These are phyloP conservation scores for Trichoderma citrinoviride DNA, from an alignment of 2,329 filamentous ascomycete species.

Conservation along the genomic window DNA sequence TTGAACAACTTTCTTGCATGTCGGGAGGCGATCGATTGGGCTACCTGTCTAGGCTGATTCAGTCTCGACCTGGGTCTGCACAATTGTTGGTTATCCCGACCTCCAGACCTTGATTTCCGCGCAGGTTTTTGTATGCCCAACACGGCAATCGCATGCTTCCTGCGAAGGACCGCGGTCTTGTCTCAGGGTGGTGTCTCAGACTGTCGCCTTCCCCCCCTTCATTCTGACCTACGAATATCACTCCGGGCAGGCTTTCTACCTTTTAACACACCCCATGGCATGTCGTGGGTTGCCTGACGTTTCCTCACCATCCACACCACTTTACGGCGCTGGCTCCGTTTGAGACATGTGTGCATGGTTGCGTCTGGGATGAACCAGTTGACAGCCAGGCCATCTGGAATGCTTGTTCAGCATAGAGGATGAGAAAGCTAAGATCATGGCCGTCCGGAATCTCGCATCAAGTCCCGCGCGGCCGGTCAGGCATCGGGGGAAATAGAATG, in stretches of 20 bases:
- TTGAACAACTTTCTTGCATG: not conserved
- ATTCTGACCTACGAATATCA: not conserved
- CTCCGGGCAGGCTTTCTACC: not conserved
- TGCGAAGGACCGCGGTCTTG: not conserved
- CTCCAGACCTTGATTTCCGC: not conserved
- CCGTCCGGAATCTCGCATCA: not conserved
- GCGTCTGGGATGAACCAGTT: not conserved
- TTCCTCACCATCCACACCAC: not conserved
- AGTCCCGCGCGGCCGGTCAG: not conserved
- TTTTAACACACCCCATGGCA: constrained; percentile 8
- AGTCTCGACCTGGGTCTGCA: not conserved
- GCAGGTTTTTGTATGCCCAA: not conserved
- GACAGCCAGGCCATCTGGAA: not conserved
- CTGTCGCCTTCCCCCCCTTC: not conserved
- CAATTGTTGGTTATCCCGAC: not conserved
- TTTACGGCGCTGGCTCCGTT: not conserved
- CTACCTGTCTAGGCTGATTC: not conserved
- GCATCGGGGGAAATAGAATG: not conserved
- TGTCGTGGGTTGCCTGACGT: not conserved
- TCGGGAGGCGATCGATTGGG: not conserved
- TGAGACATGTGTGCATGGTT: not conserved
- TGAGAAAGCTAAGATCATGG: not conserved
- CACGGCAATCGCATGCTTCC: not conserved
- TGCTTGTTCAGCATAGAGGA: not conserved
- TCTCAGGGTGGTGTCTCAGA: constrained; percentile 1